Evolutionary conservation across 192 early-diverging fungal species (phyloP), one percentile per base, ranked within the genome.

Genomic region (Nowakowskiella sp.): DNA sequence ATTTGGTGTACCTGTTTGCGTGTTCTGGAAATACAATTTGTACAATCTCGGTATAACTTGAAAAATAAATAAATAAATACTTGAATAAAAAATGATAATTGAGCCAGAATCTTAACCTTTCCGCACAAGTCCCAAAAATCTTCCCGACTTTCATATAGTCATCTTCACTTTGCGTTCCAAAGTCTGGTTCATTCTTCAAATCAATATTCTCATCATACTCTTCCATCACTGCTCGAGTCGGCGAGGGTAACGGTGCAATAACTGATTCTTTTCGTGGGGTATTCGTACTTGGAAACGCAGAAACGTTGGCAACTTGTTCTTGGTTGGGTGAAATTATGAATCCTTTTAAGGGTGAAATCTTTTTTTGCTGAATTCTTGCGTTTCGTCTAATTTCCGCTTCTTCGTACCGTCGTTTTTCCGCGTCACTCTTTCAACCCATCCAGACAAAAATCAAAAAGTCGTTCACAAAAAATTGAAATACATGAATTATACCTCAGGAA

Each of bases 21-120:
- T 87, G 85, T 29, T 86, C 82, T 6, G 85, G 85, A 61, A 86
- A 67, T 3, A 86, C 83, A 45, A 83, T 53, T 33, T 86, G 72
- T 0, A 78, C 78, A 3, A 77, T 66, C 52, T 86, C 82, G 5
- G 81, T 62, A 13, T 42, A 62, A 31, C 61, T 68, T 22, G 42
- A 28, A 57, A 29, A 60, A 29, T 21, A 58, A 2, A 30, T 13
- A 19, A 39, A 39, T 13, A 39, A 13, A 13, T 24, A 44, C 25
- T 25, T 24, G 31, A 39, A 51, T 8, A 44, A 10, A 25, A 48
- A 51, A 51, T n/a, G 3, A 47, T 1, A 48, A 24, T 46, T 49
- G n/a, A 43, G 26, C 50, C 47, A 10, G 30, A 27, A 49, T 39
- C 47, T 65, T 64, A 73, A 81, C 4, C 68, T 75, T 3, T 67